Percentiles rank a stretch among this genome's conserved stretches.
phyloP scores from a whole-genome alignment of 1,284 basidiomycete species.

The Ustilago tritici region DNA sequence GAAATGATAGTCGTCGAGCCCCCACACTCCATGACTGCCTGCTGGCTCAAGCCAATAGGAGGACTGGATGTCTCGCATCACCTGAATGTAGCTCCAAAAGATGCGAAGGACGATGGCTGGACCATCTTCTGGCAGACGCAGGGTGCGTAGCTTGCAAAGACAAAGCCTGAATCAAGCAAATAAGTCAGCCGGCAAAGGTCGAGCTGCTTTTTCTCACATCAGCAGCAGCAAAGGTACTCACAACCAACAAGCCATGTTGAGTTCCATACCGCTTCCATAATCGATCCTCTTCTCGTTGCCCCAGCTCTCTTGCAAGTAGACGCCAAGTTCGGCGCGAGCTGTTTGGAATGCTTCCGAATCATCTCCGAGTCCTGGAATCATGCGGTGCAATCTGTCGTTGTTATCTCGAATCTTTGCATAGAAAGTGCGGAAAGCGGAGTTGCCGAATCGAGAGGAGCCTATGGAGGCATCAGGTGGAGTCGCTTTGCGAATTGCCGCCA shows the following conservation, averaged over 20 bases:
- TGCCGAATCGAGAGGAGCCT: constrained; percentile 91
- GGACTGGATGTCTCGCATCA: constrained; percentile 91
- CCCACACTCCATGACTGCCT: constrained; percentile 98
- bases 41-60: constrained; percentile 98
- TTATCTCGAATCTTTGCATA: constrained; percentile 85
- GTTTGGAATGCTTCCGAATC: constrained; percentile 32
- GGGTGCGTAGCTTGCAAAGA: constrained; percentile 79
- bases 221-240: constrained; percentile 72
- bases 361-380: constrained; percentile 68
- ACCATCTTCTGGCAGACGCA: constrained; percentile 77
- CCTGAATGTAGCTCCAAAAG: constrained; percentile 78
- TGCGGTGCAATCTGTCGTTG: constrained; percentile 60
- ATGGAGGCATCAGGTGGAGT: constrained; percentile 88
- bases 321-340: constrained; percentile 70
- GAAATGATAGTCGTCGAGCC: constrained; percentile 97
- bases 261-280: constrained; percentile 98
- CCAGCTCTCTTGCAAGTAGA: constrained; percentile 89
- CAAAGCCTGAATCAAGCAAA: constrained; percentile 8
- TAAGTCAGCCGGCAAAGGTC: not conserved
- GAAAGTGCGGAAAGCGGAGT: constrained; percentile 93
- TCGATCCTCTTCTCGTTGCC: constrained; percentile 92
- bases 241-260: constrained; percentile 98
- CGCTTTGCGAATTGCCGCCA: constrained; percentile 71
- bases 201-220: not conserved
- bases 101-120: constrained; percentile 83